Conservation (phyloP, 352 stramenopile genomes). For the Halophytophthora polymorphica region DNA sequence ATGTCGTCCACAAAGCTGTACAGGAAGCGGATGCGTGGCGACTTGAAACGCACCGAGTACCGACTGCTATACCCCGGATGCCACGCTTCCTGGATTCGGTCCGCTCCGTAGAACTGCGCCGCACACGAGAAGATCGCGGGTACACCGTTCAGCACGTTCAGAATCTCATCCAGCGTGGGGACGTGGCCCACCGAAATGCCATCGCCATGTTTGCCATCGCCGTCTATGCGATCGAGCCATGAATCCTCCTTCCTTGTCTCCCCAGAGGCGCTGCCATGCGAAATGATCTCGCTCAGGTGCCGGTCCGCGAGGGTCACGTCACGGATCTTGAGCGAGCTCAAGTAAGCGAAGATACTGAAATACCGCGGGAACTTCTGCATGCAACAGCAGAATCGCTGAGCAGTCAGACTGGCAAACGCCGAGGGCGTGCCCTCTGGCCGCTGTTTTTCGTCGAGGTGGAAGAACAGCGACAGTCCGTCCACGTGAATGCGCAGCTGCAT, state of each 20-base stretch:
- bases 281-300: constrained; percentile 65
- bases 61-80: constrained; percentile 78
- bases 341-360: constrained; percentile 66
- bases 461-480: constrained; percentile 57
- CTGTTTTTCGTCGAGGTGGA: constrained; percentile 53
- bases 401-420: constrained; percentile 57
- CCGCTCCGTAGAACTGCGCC: constrained; percentile 70
- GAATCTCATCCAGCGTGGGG: constrained; percentile 55
- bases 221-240: constrained; percentile 8
- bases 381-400: constrained; percentile 69
- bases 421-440: constrained; percentile 28
- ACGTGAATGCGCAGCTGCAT: constrained; percentile 80
- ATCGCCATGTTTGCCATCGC: constrained; percentile 10
- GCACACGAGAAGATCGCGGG: constrained; percentile 75
- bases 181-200: constrained; percentile 39
- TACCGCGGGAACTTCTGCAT: constrained; percentile 70
- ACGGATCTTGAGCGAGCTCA: constrained; percentile 70
- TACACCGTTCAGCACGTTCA: constrained; percentile 47
- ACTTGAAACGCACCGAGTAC: constrained; percentile 70
- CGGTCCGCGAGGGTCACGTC: constrained; percentile 61
- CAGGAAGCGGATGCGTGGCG: constrained; percentile 75
- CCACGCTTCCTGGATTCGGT: constrained; percentile 77
- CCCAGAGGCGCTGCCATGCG: constrained; percentile 28
- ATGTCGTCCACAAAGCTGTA: constrained; percentile 84
- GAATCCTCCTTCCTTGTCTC: constrained; percentile 20